phyloP scores from a whole-genome alignment of 345 rosid species.

The Salix koriyanagi region DNA sequence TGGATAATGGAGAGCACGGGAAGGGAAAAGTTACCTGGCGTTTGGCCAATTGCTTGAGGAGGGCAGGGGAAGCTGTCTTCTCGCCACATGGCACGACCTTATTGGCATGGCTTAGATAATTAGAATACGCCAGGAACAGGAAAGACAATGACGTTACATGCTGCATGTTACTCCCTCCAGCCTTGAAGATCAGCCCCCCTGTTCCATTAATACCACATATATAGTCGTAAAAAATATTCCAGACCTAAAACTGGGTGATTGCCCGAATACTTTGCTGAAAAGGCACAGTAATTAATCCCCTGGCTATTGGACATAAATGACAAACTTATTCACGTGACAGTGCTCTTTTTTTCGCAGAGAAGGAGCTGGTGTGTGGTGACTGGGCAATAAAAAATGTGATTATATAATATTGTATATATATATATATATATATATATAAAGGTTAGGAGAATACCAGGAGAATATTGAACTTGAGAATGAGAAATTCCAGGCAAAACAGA shows the following conservation, averaged over 20 bases:
- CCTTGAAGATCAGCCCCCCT: slow-evolving; percentile 36
- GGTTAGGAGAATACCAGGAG: slow-evolving; percentile 51
- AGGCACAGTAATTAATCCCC: slow-evolving; percentile 13
- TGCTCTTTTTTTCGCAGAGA: slow-evolving; percentile 1
- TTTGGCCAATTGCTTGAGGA: slow-evolving; percentile 28
- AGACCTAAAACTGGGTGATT: background rate
- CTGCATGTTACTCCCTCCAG: slow-evolving; percentile 41
- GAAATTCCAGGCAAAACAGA: slow-evolving; percentile 87
- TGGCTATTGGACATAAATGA: background rate
- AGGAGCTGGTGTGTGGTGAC: background rate
- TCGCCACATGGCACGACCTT: slow-evolving; percentile 27
- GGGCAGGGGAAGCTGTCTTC: slow-evolving; percentile 25
- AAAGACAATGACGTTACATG: slow-evolving; percentile 37
- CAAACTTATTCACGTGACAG: slow-evolving; percentile 8
- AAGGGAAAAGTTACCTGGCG: slow-evolving; percentile 22
- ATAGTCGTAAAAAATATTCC: background rate
- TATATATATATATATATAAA: no score
- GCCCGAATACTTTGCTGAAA: background rate
- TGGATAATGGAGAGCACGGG: background rate
- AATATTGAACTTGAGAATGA: slow-evolving; percentile 89
- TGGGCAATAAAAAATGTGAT: background rate
- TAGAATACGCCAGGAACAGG: slow-evolving; percentile 26
- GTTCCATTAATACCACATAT: background rate
- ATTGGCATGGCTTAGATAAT: slow-evolving; percentile 34
- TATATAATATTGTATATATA: background rate